Conservation (phyloP, 805 yeast species). For the Starmerella powellii region DNA sequence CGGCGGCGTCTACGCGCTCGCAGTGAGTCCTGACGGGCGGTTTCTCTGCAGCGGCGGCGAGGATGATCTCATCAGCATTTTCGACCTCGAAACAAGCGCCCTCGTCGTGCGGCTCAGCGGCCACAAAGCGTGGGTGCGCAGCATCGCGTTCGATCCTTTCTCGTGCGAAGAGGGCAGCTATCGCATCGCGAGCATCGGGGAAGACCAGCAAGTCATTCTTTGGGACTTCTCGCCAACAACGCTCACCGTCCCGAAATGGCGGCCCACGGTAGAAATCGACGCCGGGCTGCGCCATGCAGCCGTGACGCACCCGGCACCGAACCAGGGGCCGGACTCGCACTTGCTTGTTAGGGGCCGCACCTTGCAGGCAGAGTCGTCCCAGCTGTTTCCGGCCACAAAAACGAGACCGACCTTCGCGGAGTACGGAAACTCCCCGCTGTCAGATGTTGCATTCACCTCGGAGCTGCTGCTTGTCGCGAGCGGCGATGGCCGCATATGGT, state of each 20-base stretch:
- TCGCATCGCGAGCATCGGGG: slow-evolving; percentile 43
- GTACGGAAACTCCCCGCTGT: slow-evolving; percentile 24
- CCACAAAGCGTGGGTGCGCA: slow-evolving; percentile 41
- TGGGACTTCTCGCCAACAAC: slow-evolving; percentile 45
- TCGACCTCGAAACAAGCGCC: slow-evolving; percentile 28
- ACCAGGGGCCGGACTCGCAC: not conserved
- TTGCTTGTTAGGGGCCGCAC: slow-evolving; percentile 23
- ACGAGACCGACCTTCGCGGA: slow-evolving; percentile 22
- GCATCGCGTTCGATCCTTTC: slow-evolving; percentile 36
- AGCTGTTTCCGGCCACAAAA: slow-evolving; percentile 25
- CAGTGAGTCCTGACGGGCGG: slow-evolving; percentile 45
- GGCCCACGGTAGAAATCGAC: not conserved
- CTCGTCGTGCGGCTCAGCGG: slow-evolving; percentile 37
- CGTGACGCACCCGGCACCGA: slow-evolving; percentile 4
- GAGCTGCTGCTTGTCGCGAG: slow-evolving; percentile 22
- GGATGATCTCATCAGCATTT: slow-evolving; percentile 40
- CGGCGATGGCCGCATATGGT: slow-evolving; percentile 29
- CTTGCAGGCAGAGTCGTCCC: slow-evolving; percentile 21
- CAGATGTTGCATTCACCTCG: slow-evolving; percentile 24
- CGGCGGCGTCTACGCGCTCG: slow-evolving; percentile 46
- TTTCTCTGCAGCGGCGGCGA: slow-evolving; percentile 41
- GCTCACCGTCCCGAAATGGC: slow-evolving; percentile 22
- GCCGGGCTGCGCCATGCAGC: slow-evolving; percentile 3
- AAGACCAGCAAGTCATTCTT: slow-evolving; percentile 40
- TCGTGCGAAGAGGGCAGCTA: slow-evolving; percentile 28